Evolutionary conservation across 2,329 filamentous ascomycete species (phyloP).

Genomic region (Myriosclerotinia scirpicola): DNA sequence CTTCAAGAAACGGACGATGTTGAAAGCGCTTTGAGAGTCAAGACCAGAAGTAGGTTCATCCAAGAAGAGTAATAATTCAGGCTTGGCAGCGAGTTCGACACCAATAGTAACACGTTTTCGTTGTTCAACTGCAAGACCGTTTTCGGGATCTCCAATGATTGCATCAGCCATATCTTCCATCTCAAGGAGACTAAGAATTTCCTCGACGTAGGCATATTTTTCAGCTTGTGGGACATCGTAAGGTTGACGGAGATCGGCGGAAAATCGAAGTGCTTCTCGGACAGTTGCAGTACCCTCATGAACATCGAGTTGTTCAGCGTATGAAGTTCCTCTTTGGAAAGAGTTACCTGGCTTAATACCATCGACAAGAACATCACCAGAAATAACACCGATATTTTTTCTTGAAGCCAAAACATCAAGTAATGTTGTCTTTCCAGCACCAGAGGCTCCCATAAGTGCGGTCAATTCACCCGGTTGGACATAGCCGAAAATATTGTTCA

Average conservation of each 20-base stretch:
- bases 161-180: conserved; percentile 67
- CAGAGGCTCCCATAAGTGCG: conserved; percentile 61
- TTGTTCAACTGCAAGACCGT: conserved; percentile 64
- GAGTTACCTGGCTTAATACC: conserved; percentile 56
- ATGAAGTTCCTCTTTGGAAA: conserved; percentile 64
- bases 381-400: conserved; percentile 64
- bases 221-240: conserved; percentile 56
- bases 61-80: conserved; percentile 58
- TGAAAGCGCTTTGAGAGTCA: conserved; percentile 58
- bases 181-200: conserved; percentile 63
- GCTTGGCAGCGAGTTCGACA: conserved; percentile 59
- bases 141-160: conserved; percentile 60
- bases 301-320: conserved; percentile 65
- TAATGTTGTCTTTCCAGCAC: conserved; percentile 66
- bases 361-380: conserved; percentile 62
- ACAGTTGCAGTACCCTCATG: conserved; percentile 63
- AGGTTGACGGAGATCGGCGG: conserved; percentile 62
- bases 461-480: conserved; percentile 62
- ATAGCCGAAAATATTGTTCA: conserved; percentile 61
- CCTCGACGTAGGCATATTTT: conserved; percentile 66
- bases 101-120: conserved; percentile 66
- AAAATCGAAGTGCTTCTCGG: conserved; percentile 65
- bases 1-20: conserved; percentile 59
- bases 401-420: conserved; percentile 62
- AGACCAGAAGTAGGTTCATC: conserved; percentile 61